These are phyloP conservation scores for Capsella rubella DNA, from an alignment of 441 rosid genomes.

Conservation along the genomic window DNA sequence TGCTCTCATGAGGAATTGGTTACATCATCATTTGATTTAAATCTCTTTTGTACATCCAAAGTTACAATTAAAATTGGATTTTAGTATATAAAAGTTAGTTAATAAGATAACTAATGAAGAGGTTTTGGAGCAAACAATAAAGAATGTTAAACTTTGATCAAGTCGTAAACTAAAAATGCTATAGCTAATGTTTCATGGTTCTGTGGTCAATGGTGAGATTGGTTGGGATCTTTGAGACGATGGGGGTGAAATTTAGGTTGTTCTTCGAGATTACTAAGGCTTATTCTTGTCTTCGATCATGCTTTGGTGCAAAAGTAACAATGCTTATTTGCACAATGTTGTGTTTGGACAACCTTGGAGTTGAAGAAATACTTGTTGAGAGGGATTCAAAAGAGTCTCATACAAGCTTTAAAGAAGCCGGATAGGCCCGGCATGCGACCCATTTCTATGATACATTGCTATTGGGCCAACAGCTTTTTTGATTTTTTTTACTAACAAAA, in stretches of 20 bases:
- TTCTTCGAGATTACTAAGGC: background rate
- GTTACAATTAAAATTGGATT: constrained; percentile 9
- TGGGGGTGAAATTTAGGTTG: background rate
- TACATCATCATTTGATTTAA: constrained; percentile 52
- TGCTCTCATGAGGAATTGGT: constrained; percentile 69
- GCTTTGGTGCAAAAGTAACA: background rate
- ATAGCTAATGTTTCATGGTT: background rate
- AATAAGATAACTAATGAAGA: background rate
- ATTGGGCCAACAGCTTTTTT: no score
- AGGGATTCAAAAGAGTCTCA: background rate
- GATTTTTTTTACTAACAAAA: no score
- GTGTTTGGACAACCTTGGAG: background rate
- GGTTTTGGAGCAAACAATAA: background rate
- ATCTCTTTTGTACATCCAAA: background rate
- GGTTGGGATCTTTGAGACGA: background rate
- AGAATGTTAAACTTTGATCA: background rate
- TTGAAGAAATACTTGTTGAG: background rate
- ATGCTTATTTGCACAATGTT: background rate
- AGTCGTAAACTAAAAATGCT: background rate
- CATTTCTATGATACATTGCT: no score
- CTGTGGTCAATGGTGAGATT: background rate
- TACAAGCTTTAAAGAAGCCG: background rate
- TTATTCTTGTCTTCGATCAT: background rate
- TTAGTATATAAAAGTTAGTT: background rate
- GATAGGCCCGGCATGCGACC: no score